phyloP scores from a whole-genome alignment of 495 filamentous ascomycete genomes.

The Lindgomyces ingoldianus region DNA sequence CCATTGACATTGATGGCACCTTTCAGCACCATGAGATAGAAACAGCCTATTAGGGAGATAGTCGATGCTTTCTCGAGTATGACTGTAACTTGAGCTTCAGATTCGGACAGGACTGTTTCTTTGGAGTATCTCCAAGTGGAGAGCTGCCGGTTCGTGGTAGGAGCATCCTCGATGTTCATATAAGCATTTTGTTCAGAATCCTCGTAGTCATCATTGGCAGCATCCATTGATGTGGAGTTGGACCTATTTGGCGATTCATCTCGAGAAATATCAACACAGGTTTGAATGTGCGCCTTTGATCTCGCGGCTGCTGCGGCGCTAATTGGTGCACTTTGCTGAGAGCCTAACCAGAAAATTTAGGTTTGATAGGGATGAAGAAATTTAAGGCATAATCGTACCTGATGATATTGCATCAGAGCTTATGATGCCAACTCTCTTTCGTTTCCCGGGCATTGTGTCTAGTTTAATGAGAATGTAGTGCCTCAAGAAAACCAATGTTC shows the following conservation, averaged over 20 bases:
- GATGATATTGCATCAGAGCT: not conserved
- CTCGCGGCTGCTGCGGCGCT: slow-evolving; percentile 33
- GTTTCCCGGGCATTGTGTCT: slow-evolving; percentile 20
- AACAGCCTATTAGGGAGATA: slow-evolving; percentile 21
- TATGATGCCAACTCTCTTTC: slow-evolving; percentile 12
- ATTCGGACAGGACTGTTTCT: slow-evolving; percentile 7
- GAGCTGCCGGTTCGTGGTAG: not conserved
- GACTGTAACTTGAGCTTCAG: slow-evolving; percentile 8
- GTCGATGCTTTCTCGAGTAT: slow-evolving; percentile 13
- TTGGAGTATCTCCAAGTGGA: slow-evolving; percentile 20
- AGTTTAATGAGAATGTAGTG: not conserved
- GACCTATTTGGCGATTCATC: not conserved
- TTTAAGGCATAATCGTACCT: not conserved
- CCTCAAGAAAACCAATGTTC: not conserved
- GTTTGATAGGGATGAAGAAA: not conserved
- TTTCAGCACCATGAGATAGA: slow-evolving; percentile 17
- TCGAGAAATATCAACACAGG: not conserved
- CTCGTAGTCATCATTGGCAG: not conserved
- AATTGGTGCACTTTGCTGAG: slow-evolving; percentile 7
- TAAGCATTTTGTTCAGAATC: not conserved
- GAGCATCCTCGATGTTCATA: not conserved
- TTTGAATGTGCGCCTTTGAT: not conserved
- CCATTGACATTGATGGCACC: slow-evolving; percentile 31
- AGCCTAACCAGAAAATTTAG: not conserved
- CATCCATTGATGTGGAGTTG: not conserved